Conservation (phyloP, 2,329 filamentous ascomycete species). For the Alternaria angustiovoidea region DNA sequence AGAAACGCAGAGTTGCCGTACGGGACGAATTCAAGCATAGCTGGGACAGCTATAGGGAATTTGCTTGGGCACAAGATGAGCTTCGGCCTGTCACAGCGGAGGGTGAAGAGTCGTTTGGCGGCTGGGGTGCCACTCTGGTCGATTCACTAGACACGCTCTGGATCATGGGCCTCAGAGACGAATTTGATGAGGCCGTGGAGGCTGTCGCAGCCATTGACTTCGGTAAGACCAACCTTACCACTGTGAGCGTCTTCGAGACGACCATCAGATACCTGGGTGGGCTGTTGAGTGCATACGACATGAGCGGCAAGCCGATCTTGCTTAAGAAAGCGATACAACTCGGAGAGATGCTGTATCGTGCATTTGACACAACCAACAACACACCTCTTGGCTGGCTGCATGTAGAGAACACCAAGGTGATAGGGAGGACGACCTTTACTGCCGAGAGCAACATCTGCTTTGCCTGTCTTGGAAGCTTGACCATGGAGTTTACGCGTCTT, state of each 20-base stretch:
- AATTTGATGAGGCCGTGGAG: slow-evolving; percentile 57
- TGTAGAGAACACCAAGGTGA: slow-evolving; percentile 46
- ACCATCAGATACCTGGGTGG: slow-evolving; percentile 56
- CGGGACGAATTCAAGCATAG: slow-evolving; percentile 53
- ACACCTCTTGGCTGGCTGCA: slow-evolving; percentile 57
- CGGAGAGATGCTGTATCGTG: slow-evolving; percentile 56
- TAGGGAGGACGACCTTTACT: slow-evolving; percentile 35
- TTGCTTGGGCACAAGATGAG: slow-evolving; percentile 59
- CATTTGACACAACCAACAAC: slow-evolving; percentile 57
- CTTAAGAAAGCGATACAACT: slow-evolving; percentile 50
- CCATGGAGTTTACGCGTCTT: slow-evolving; percentile 52
- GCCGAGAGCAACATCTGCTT: slow-evolving; percentile 54
- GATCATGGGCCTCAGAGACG: slow-evolving; percentile 59
- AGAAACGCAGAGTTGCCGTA: slow-evolving; percentile 49
- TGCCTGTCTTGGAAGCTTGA: slow-evolving; percentile 57
- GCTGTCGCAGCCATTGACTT: slow-evolving; percentile 58
- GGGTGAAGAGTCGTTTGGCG: slow-evolving; percentile 54
- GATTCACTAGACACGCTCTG: slow-evolving; percentile 58
- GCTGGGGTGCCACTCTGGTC: slow-evolving; percentile 59
- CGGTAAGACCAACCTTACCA: slow-evolving; percentile 47
- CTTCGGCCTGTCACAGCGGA: slow-evolving; percentile 53
- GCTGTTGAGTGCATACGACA: slow-evolving; percentile 49
- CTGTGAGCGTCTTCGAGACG: slow-evolving; percentile 62
- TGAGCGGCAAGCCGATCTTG: slow-evolving; percentile 45
- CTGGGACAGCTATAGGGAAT: slow-evolving; percentile 55